Evolutionary conservation across 257 asterid species (phyloP).

Genomic region (Mentha longifolia): DNA sequence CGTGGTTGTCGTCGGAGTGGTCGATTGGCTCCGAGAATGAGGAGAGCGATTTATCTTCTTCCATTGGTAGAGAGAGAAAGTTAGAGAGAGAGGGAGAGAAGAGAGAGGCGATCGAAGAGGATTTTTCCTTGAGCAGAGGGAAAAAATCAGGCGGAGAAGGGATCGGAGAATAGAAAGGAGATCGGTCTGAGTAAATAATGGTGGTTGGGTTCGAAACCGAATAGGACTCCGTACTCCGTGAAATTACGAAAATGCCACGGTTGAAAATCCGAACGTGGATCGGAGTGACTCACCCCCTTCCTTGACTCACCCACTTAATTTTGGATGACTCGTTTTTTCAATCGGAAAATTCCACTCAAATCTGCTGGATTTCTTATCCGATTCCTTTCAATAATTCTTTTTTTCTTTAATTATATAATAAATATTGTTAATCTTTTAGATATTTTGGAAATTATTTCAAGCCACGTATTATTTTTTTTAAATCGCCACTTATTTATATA

Average conservation of each 20-base stretch:
- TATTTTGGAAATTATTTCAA: not conserved
- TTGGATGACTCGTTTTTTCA: not conserved
- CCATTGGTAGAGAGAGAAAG: conserved; percentile 39
- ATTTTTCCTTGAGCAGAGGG: conserved; percentile 6
- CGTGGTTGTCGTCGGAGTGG: conserved; percentile 46
- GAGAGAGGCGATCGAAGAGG: conserved; percentile 24
- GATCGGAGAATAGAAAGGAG: conserved; percentile 22
- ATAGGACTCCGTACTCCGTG: not conserved
- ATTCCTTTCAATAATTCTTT: not conserved
- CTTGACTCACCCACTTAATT: conserved; percentile 6
- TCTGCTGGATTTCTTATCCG: conserved; percentile 1
- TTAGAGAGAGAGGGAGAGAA: not conserved
- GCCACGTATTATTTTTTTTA: not conserved
- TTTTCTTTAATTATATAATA: not conserved
- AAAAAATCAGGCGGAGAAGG: conserved; percentile 6
- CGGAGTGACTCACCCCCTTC: not conserved
- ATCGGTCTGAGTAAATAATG: conserved; percentile 26
- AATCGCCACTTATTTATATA: too few relatives aligned
- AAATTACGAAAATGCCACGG: conserved; percentile 24
- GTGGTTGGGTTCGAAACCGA: conserved; percentile 13
- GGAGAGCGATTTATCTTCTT: conserved; percentile 49
- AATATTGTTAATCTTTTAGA: not conserved
- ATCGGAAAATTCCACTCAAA: not conserved
- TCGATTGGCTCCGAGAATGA: conserved; percentile 30
- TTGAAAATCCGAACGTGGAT: conserved; percentile 23